Conservation (phyloP, 2,329 filamentous ascomycete species). For the Botrytis paeoniae region DNA sequence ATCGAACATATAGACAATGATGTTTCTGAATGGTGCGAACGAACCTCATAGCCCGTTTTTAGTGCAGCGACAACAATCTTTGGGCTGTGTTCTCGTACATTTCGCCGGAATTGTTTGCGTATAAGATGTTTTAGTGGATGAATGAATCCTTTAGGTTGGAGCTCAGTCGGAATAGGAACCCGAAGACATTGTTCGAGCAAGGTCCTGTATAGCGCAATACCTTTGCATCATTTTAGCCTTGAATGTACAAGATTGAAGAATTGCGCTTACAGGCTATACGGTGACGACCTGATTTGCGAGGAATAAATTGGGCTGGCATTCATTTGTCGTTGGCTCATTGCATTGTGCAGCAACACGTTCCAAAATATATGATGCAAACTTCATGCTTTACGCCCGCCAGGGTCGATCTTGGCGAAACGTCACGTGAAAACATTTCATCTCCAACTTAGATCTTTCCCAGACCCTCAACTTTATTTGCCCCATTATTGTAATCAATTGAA, state of each 20-base stretch:
- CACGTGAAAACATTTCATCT: neutral
- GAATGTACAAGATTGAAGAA: neutral
- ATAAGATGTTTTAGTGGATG: slow-evolving; percentile 56
- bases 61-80: slow-evolving; percentile 61
- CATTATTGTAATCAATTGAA: neutral
- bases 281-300: slow-evolving; percentile 48
- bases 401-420: neutral
- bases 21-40: slow-evolving; percentile 12
- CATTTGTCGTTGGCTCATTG: slow-evolving; percentile 29
- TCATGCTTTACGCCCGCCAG: neutral
- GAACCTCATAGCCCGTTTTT: slow-evolving; percentile 64
- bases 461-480: neutral
- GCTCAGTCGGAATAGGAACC: slow-evolving; percentile 51
- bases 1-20: neutral
- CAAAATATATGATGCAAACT: neutral
- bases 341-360: neutral
- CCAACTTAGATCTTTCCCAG: neutral
- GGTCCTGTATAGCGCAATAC: slow-evolving; percentile 69
- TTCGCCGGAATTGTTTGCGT: slow-evolving; percentile 59
- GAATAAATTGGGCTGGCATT: slow-evolving; percentile 46
- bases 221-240: slow-evolving; percentile 40
- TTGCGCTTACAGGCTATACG: slow-evolving; percentile 47
- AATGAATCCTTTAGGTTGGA: slow-evolving; percentile 37
- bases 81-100: slow-evolving; percentile 55
- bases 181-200: slow-evolving; percentile 58